Conservation (phyloP, 2,329 filamentous ascomycete genomes). For the Phaeomoniella chlamydospora region DNA sequence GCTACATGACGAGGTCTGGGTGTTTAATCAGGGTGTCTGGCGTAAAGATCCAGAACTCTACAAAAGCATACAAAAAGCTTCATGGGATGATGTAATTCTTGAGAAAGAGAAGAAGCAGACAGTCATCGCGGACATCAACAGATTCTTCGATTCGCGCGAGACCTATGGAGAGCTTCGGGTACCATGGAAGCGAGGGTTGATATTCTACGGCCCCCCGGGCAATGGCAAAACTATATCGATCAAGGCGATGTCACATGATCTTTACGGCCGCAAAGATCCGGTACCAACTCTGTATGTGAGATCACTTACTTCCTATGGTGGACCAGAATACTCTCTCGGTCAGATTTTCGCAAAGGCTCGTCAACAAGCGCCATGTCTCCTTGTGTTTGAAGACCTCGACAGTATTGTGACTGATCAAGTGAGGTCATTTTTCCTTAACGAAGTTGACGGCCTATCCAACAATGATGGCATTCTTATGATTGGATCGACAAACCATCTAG, state of each 20-base stretch:
- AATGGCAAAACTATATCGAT: conserved; percentile 60
- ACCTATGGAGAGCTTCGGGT: conserved; percentile 48
- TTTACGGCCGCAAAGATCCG: conserved; percentile 37
- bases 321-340: conserved; percentile 41
- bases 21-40: conserved; percentile 52
- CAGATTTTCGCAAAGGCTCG: conserved; percentile 45
- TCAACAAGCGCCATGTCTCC: conserved; percentile 49
- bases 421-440: conserved; percentile 57
- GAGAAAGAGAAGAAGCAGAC: conserved; percentile 49
- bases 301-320: conserved; percentile 30
- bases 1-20: conserved; percentile 25
- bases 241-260: conserved; percentile 54
- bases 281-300: conserved; percentile 51
- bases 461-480: conserved; percentile 62
- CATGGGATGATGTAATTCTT: conserved; percentile 54
- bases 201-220: conserved; percentile 50
- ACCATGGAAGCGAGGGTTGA: conserved; percentile 50
- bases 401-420: conserved; percentile 46
- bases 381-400: conserved; percentile 61
- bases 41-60: conserved; percentile 48
- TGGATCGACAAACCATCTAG: conserved; percentile 50
- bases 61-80: conserved; percentile 37
- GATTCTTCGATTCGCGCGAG: conserved; percentile 46
- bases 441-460: conserved; percentile 53
- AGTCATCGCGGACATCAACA: conserved; percentile 47